Evolutionary conservation across 495 filamentous ascomycete genomes (phyloP).

Genomic region (Bacidia gigantensis): DNA sequence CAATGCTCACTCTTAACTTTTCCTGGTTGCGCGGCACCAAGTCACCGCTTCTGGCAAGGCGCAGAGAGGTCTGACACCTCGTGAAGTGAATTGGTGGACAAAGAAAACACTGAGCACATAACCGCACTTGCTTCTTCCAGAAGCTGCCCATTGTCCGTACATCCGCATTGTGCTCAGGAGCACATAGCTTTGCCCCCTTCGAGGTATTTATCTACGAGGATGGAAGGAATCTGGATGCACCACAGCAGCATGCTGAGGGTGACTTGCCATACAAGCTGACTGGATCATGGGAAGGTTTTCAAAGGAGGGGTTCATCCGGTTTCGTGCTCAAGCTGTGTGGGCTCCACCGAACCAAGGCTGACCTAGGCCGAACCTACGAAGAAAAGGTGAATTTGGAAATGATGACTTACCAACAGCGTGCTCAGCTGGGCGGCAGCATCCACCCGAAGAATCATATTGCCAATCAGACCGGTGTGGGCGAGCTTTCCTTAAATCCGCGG

Average conservation of each 20-base stretch:
- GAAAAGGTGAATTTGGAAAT: not conserved
- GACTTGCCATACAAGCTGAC: not conserved
- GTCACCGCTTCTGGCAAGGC: not conserved
- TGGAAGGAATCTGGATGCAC: not conserved
- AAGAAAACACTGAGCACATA: not conserved
- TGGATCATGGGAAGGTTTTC: not conserved
- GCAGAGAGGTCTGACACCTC: not conserved
- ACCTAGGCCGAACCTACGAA: not conserved
- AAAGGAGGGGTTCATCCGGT: not conserved
- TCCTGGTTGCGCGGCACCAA: not conserved
- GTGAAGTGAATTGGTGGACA: too few species aligned
- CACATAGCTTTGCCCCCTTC: too few species aligned
- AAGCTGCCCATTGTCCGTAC: not conserved
- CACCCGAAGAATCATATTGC: conserved; percentile 11
- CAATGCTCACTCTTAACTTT: not conserved
- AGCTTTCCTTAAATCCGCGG: too few species aligned
- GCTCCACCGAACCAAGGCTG: conserved; percentile 4
- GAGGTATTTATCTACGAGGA: too few species aligned
- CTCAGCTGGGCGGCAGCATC: conserved; percentile 8
- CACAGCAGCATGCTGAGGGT: not conserved
- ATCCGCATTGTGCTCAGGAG: not conserved
- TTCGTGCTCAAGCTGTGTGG: not conserved
- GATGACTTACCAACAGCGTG: conserved; percentile 5
- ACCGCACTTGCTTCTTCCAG: not conserved
- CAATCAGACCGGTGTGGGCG: conserved; percentile 3